phyloP scores from a whole-genome alignment of 139 green algal species.

The Klebsormidium nitens region DNA sequence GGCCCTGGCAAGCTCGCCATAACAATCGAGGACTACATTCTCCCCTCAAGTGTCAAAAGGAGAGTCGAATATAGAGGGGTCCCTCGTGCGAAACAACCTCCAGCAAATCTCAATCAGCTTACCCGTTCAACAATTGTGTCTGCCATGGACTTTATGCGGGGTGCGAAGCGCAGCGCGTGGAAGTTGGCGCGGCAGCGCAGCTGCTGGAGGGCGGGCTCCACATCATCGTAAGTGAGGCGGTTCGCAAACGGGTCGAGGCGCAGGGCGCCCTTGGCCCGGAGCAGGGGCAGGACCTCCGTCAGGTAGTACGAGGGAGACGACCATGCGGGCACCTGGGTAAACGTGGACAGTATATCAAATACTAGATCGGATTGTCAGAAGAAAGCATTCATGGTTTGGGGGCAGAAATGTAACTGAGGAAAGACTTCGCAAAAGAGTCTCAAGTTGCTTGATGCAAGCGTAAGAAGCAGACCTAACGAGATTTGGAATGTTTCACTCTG shows the following conservation, averaged over 20 bases:
- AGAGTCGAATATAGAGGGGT: background rate
- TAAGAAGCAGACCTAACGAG: too few relatives aligned
- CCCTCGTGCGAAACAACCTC: background rate
- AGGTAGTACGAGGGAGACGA: background rate
- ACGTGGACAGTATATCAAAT: too few relatives aligned
- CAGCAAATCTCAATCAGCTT: background rate
- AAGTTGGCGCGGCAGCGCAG: slow-evolving; percentile 35
- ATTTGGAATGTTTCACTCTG: too few relatives aligned
- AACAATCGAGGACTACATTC: too few relatives aligned
- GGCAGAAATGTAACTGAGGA: too few relatives aligned
- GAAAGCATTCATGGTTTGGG: too few relatives aligned
- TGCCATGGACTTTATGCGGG: background rate
- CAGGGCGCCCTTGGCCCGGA: background rate
- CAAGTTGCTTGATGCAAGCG: too few relatives aligned
- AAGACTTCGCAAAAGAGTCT: too few relatives aligned
- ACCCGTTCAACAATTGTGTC: background rate
- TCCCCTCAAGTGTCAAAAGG: too few relatives aligned
- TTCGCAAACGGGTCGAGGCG: background rate
- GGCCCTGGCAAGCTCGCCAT: too few relatives aligned
- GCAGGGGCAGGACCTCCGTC: background rate
- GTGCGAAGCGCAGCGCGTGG: slow-evolving; percentile 23
- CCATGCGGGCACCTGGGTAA: too few relatives aligned
- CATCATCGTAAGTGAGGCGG: background rate
- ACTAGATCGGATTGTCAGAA: too few relatives aligned
- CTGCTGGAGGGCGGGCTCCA: background rate